Conservation (phyloP, 176 grass and related monocot species). For the Carex parvula region DNA sequence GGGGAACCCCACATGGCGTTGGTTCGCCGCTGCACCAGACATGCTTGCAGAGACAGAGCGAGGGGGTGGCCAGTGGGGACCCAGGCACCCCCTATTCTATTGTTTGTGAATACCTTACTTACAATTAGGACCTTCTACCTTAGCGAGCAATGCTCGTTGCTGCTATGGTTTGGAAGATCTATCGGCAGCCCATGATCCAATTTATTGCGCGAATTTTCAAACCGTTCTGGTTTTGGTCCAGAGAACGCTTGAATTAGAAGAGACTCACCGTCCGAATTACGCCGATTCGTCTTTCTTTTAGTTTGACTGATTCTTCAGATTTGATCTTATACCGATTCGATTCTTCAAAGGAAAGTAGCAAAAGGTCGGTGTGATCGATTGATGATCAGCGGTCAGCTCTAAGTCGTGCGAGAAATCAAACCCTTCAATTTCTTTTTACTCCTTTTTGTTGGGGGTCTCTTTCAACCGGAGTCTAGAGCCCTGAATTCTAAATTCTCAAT, state of each 20-base stretch:
- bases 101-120: background rate
- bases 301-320: background rate
- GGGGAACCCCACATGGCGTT: conserved; percentile 7
- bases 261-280: background rate
- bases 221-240: background rate
- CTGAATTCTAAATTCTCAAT: background rate
- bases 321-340: background rate
- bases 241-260: background rate
- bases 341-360: background rate
- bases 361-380: background rate
- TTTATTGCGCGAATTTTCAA: background rate
- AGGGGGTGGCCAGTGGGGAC: background rate
- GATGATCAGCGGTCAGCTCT: conserved; percentile 6
- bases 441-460: background rate
- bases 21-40: conserved; percentile 47
- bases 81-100: background rate
- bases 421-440: background rate
- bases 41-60: conserved; percentile 24
- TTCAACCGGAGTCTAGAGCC: background rate
- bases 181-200: background rate
- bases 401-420: conserved; percentile 6
- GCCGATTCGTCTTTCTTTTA: background rate
- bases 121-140: background rate
- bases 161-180: background rate
- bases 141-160: background rate